These are phyloP conservation scores for Ceratocystis alfenasii DNA, from an alignment of 2,329 filamentous ascomycete species.

Conservation along the genomic window DNA sequence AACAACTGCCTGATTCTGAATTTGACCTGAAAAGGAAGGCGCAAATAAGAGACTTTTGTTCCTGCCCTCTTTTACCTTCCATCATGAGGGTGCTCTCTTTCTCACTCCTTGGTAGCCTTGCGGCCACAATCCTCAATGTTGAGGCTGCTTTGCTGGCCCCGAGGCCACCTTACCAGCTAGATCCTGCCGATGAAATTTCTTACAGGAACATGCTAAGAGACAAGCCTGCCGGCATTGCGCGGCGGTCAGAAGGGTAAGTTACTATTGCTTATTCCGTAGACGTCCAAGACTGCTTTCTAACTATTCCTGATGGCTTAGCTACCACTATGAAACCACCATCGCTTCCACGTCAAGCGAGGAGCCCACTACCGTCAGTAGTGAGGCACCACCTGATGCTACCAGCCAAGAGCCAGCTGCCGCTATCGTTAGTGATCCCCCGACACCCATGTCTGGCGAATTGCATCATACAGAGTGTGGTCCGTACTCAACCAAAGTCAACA, in stretches of 20 bases:
- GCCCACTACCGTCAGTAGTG: not conserved
- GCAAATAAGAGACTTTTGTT: not conserved
- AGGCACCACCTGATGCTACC: not conserved
- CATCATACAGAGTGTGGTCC: slow-evolving; percentile 17
- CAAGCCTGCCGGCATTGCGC: not conserved
- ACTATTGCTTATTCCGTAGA: too few species aligned
- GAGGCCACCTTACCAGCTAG: not conserved
- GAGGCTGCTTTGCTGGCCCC: slow-evolving; percentile 8
- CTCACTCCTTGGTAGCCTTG: not conserved
- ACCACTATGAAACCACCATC: not conserved
- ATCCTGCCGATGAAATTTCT: not conserved
- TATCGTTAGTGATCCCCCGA: not conserved
- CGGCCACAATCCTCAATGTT: not conserved
- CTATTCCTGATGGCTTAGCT: not conserved
- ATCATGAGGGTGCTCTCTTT: not conserved
- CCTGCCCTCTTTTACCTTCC: not conserved
- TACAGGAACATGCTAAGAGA: not conserved
- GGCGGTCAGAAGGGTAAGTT: slow-evolving; percentile 2
- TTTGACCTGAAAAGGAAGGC: not conserved
- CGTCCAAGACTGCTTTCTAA: not conserved
- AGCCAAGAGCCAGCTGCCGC: not conserved
- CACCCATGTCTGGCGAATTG: slow-evolving; percentile 7
- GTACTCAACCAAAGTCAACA: slow-evolving; percentile 17
- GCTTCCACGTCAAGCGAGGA: not conserved
- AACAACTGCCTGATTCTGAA: not conserved